Conservation (phyloP, 2,329 filamentous ascomycete genomes). For the Waltergamsia citrina region DNA sequence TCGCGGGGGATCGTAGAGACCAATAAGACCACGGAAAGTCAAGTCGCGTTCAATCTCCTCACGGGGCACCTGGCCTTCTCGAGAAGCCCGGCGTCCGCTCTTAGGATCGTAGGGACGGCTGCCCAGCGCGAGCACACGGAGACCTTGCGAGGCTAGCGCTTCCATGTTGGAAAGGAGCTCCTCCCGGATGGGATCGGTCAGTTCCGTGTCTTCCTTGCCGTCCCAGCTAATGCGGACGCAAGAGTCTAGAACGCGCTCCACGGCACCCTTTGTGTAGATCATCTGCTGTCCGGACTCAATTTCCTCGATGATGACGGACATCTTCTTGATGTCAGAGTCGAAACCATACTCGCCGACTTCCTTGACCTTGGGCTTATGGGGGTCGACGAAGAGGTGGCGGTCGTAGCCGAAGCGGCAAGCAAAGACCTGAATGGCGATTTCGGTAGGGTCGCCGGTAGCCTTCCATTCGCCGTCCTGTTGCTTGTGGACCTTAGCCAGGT, state of each 20-base stretch:
- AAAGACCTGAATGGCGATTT: slow-evolving; percentile 66
- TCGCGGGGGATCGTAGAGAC: slow-evolving; percentile 63
- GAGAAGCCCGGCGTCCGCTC: too few species aligned
- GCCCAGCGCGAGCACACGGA: slow-evolving; percentile 59
- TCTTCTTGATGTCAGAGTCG: slow-evolving; percentile 63
- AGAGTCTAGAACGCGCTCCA: slow-evolving; percentile 61
- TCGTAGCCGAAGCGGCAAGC: slow-evolving; percentile 57
- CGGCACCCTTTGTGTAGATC: slow-evolving; percentile 52
- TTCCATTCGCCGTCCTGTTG: slow-evolving; percentile 38
- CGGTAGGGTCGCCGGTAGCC: slow-evolving; percentile 56
- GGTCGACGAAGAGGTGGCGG: slow-evolving; percentile 38
- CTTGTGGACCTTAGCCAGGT: slow-evolving; percentile 38
- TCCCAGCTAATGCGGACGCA: too few species aligned
- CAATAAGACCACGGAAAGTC: slow-evolving; percentile 56
- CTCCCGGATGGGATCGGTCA: slow-evolving; percentile 42
- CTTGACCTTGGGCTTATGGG: slow-evolving; percentile 38
- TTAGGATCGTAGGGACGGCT: slow-evolving; percentile 32
- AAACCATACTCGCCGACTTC: slow-evolving; percentile 60
- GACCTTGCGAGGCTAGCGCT: slow-evolving; percentile 48
- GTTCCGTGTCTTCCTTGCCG: too few species aligned
- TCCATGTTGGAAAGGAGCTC: slow-evolving; percentile 57
- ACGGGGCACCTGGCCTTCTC: slow-evolving; percentile 41
- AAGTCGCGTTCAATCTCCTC: slow-evolving; percentile 48
- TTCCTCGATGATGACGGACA: slow-evolving; percentile 56
- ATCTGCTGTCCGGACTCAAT: slow-evolving; percentile 19